Conservation (phyloP, 371 early-diverging fungal species). For the Entomophthora muscae region DNA sequence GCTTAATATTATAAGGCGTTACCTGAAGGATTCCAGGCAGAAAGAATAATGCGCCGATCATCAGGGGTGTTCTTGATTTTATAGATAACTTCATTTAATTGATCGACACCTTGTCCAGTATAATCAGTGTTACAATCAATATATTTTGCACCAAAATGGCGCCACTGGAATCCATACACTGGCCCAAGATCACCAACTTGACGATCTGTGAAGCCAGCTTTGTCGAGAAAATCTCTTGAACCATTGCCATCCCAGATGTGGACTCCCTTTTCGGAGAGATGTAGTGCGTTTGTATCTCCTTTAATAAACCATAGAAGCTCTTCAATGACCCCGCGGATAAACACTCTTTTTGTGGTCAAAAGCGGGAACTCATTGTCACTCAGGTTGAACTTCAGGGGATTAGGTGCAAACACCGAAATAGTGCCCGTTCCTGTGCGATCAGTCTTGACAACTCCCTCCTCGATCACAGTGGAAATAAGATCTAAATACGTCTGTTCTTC, state of each 20-base stretch:
- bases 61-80: conserved; percentile 68
- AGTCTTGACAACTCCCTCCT: conserved; percentile 52
- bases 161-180: conserved; percentile 99
- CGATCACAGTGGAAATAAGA: conserved; percentile 64
- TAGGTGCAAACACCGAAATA: conserved; percentile 82
- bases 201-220: conserved; percentile 57
- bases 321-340: conserved; percentile 81
- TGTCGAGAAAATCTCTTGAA: conserved; percentile 79
- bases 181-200: conserved; percentile 95
- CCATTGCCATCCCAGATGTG: conserved; percentile 99
- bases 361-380: conserved; percentile 69
- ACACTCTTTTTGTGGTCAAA: conserved; percentile 94
- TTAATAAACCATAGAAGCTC: conserved; percentile 97
- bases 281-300: conserved; percentile 77
- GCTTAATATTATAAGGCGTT: conserved; percentile 8
- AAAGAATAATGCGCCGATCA: conserved; percentile 86
- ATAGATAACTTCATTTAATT: conserved; percentile 79
- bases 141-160: conserved; percentile 98
- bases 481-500: conserved; percentile 80
- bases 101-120: conserved; percentile 89
- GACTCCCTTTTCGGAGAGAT: conserved; percentile 65
- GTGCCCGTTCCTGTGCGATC: conserved; percentile 98
- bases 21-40: conserved; percentile 99
- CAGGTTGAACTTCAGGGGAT: conserved; percentile 79
- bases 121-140: conserved; percentile 77